Conservation (phyloP, 352 stramenopile genomes). For the Pythium phragmiticola region DNA sequence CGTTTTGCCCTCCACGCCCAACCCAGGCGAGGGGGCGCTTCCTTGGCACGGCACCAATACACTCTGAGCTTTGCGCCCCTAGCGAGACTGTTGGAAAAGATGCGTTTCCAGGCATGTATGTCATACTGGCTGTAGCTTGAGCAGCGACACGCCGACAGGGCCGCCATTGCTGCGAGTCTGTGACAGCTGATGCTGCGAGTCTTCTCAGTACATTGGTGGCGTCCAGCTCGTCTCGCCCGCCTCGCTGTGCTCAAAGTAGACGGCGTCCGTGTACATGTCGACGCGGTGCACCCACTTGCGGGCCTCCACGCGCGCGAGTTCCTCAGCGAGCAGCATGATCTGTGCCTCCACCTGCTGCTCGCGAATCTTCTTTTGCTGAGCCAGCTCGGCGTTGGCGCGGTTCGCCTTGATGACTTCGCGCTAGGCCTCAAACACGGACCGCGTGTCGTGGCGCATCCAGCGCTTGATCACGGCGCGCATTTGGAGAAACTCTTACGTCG, state of each 20-base stretch:
- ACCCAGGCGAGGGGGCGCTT: no score
- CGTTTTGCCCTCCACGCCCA: no score
- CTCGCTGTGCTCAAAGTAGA: slow-evolving; percentile 61
- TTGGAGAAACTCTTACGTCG: slow-evolving; percentile 57
- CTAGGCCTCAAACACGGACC: slow-evolving; percentile 61
- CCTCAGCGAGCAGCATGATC: slow-evolving; percentile 49
- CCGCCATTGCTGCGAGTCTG: background rate
- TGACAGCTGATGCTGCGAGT: slow-evolving; percentile 35
- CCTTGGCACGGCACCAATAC: no score
- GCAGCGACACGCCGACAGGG: slow-evolving; percentile 9
- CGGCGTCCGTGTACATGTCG: slow-evolving; percentile 64
- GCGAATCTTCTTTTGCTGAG: slow-evolving; percentile 31
- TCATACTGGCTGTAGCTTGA: slow-evolving; percentile 31
- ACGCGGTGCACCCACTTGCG: slow-evolving; percentile 47
- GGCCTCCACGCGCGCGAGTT: slow-evolving; percentile 46
- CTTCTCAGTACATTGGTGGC: slow-evolving; percentile 53
- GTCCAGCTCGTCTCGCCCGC: slow-evolving; percentile 51
- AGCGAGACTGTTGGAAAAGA: no score
- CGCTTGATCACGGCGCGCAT: slow-evolving; percentile 55
- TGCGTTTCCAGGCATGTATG: background rate
- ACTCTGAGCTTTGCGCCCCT: no score
- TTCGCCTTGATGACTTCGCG: slow-evolving; percentile 45
- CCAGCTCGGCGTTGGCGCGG: slow-evolving; percentile 31
- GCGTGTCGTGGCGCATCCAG: slow-evolving; percentile 53
- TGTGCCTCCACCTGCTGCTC: slow-evolving; percentile 52